phyloP scores from a whole-genome alignment of 306 rosid species.

The Sicyos edulis region DNA sequence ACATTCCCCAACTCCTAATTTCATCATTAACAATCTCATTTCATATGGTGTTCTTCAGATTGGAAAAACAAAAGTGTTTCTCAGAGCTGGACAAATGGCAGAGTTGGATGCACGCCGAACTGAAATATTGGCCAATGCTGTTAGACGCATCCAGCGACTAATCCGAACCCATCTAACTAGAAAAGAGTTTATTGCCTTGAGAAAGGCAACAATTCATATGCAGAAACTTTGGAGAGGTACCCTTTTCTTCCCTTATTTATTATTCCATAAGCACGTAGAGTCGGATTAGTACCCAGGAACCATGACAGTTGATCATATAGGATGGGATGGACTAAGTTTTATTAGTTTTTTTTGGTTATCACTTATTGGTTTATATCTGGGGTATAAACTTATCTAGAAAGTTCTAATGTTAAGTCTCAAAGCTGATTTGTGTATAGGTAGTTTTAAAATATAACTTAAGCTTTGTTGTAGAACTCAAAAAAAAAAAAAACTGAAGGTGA shows the following conservation, averaged over 20 bases:
- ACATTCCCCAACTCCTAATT: background rate
- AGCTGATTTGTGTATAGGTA: background rate
- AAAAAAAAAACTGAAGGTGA: background rate
- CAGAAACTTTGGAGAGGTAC: slow-evolving; percentile 79
- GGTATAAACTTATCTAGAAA: background rate
- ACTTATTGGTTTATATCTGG: background rate
- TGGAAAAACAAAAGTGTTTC: slow-evolving; percentile 79
- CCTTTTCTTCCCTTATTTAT: slow-evolving; percentile 20
- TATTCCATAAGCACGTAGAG: slow-evolving; percentile 2
- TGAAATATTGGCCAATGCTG: slow-evolving; percentile 70
- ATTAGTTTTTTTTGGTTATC: background rate
- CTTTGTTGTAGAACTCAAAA: background rate
- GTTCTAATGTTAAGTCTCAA: background rate
- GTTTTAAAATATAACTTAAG: background rate
- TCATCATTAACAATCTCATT: slow-evolving; percentile 14
- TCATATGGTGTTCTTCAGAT: slow-evolving; percentile 38
- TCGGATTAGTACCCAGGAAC: background rate
- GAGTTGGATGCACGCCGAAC: slow-evolving; percentile 82
- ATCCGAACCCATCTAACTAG: slow-evolving; percentile 64
- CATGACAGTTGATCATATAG: slow-evolving; percentile 6
- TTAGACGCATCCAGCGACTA: slow-evolving; percentile 66
- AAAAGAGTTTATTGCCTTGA: slow-evolving; percentile 53
- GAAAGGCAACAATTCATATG: slow-evolving; percentile 50
- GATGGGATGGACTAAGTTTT: background rate
- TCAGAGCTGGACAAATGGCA: slow-evolving; percentile 95